Evolutionary conservation across 2,329 filamentous ascomycete species (phyloP).

Genomic region (Clathrospora elynae): DNA sequence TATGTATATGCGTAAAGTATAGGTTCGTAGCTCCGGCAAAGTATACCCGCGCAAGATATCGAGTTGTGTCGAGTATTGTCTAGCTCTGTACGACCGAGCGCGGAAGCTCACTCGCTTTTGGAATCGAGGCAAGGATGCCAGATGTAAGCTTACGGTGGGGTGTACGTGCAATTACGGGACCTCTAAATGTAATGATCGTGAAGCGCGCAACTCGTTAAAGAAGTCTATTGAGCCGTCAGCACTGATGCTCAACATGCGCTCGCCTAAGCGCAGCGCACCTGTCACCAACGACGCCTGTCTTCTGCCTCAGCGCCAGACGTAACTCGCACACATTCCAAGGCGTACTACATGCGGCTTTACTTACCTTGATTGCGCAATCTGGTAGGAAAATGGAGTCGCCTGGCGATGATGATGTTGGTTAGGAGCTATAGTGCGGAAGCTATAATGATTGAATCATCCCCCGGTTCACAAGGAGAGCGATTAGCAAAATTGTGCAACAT

Average conservation of each 20-base stretch:
- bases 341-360: conserved; percentile 20
- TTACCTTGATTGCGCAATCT: conserved; percentile 16
- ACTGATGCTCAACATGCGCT: conserved; percentile 22
- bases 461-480: conserved; percentile 4
- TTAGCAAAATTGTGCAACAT: conserved; percentile 1
- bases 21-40: conserved; percentile 27
- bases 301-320: conserved; percentile 13
- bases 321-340: conserved; percentile 10
- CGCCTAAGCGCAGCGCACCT: conserved; percentile 14
- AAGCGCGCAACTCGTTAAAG: conserved; percentile 38
- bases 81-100: conserved; percentile 43
- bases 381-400: conserved; percentile 16
- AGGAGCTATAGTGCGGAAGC: no score
- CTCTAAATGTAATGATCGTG: conserved; percentile 43
- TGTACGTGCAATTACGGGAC: conserved; percentile 41
- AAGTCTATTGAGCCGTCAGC: conserved; percentile 37
- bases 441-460: conserved; percentile 10
- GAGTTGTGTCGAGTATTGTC: conserved; percentile 37
- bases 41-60: conserved; percentile 31
- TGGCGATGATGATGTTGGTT: conserved; percentile 23
- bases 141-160: conserved; percentile 45
- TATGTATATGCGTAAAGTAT: conserved; percentile 25
- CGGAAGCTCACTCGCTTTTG: conserved; percentile 47
- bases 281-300: conserved; percentile 9
- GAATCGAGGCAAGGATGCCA: conserved; percentile 42